Base-by-base conservation (phyloP, 108 stramenopile genomes). In the Cyclotella kingstonii region DNA sequence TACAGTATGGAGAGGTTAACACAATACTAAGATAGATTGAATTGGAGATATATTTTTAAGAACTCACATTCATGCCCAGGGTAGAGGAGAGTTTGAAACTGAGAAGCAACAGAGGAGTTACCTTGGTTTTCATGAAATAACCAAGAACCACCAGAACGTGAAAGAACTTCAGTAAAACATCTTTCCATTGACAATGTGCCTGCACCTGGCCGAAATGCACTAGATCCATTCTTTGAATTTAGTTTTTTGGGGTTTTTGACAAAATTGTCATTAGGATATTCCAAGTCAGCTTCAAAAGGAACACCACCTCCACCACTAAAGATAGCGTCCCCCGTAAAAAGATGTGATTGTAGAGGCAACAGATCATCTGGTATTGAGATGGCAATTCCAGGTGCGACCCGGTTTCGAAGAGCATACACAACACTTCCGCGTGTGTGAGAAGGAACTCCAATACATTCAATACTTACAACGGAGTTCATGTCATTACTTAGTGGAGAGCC, bases 311-410 rank as follows among this genome's bases (percentile, higher is more conserved):
- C 91, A 28, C 82, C 91, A 28, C 69, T 76, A 58, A 93, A 93
- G 52, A 93, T 86, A 17, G 88, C 81, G 60, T 93, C 91, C 8
- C 91, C 91, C 11, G 86, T 89, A 57, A 93, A 93, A 38, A 89
- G 27, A 73, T 78, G 85, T 10, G 71, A 61, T 17, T 77, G 48
- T 54, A 33, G 49, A 21, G 62, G 41, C 3, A 33, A 38, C 4
- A 12, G 14, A 2, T n/a, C n/a, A n/a, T n/a, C n/a, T n/a, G n/a
- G n/a, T n/a, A n/a, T n/a, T n/a, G 33, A 61, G 44, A 35, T 15
- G 18, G 44, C 51, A 43, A 31, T 36, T 12, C 49, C 40, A 33
- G 62, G 23, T 15, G 62, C 73, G 12, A 49, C 14, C 40, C 73
- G 79, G 36, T 67, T 68, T 26, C 84, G 58, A 14, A 92, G 47